phyloP scores from a whole-genome alignment of 2,329 filamentous ascomycete species.

The Clathrospora elynae region DNA sequence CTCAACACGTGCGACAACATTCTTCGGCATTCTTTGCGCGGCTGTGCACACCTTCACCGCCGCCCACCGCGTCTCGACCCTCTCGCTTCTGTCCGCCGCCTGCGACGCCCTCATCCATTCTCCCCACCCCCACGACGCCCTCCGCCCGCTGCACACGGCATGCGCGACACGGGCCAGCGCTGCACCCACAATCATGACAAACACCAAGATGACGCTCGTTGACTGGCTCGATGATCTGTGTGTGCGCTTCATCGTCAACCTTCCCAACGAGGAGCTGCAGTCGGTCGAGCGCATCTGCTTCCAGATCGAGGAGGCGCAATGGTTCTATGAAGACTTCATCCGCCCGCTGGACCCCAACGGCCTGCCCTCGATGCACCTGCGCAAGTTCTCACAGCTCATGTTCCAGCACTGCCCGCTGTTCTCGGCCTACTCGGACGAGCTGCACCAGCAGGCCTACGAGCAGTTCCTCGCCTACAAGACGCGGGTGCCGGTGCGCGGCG shows the following conservation, averaged over 20 bases:
- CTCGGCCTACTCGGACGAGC: slow-evolving; percentile 75
- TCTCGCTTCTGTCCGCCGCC: slow-evolving; percentile 10
- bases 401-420: slow-evolving; percentile 94
- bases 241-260: slow-evolving; percentile 97
- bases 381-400: slow-evolving; percentile 84
- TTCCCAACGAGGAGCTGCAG: slow-evolving; percentile 86
- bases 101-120: slow-evolving; percentile 10
- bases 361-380: slow-evolving; percentile 82
- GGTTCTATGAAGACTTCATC: slow-evolving; percentile 99
- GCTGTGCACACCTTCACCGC: slow-evolving; percentile 30
- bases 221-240: slow-evolving; percentile 98
- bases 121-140: slow-evolving; percentile 17
- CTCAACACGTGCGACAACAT: slow-evolving; percentile 2
- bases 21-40: slow-evolving; percentile 35
- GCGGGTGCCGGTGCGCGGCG: slow-evolving; percentile 88
- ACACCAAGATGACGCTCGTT: slow-evolving; percentile 82
- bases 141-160: slow-evolving; percentile 53
- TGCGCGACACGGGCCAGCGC: slow-evolving; percentile 62
- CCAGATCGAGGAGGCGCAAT: slow-evolving; percentile 98
- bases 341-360: slow-evolving; percentile 80
- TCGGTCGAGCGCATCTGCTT: slow-evolving; percentile 96
- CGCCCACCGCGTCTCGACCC: slow-evolving; percentile 16
- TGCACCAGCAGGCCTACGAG: slow-evolving; percentile 82
- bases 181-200: slow-evolving; percentile 62
- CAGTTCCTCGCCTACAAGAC: slow-evolving; percentile 95